phyloP scores from a whole-genome alignment of 116 monocot species.

The Posidonia oceanica region DNA sequence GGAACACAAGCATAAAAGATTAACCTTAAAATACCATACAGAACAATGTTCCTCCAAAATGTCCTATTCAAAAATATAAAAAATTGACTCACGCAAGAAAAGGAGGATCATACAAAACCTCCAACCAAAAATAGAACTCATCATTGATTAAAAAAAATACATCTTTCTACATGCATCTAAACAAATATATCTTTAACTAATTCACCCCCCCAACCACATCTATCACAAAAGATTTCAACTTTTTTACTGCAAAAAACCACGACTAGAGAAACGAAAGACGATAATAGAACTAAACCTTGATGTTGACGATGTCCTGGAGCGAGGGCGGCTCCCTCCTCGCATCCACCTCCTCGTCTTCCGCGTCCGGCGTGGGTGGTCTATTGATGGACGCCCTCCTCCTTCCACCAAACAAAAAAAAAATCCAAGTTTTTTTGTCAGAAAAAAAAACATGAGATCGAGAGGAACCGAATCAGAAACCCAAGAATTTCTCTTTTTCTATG shows the following conservation, averaged over 20 bases:
- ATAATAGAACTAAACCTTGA: constrained; percentile 41
- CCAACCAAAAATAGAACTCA: too few relatives aligned
- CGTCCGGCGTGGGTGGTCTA: constrained; percentile 81
- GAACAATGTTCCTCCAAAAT: too few relatives aligned
- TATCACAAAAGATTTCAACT: background rate
- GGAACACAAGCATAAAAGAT: too few relatives aligned
- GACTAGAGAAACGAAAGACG: background rate
- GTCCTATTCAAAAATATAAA: too few relatives aligned
- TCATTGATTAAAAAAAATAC: too few relatives aligned
- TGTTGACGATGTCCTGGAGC: constrained; percentile 78
- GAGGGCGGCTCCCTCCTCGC: constrained; percentile 17
- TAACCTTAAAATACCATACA: too few relatives aligned
- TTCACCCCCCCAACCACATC: background rate
- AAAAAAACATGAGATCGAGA: background rate
- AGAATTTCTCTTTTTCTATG: background rate
- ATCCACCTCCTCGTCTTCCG: constrained; percentile 28
- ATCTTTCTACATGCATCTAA: background rate
- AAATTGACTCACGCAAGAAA: too few relatives aligned
- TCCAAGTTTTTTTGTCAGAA: background rate
- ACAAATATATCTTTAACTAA: background rate
- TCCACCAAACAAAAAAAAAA: background rate
- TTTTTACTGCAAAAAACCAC: background rate
- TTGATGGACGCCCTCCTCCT: constrained; percentile 81
- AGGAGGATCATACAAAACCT: too few relatives aligned
- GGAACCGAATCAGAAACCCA: background rate